Percentiles rank a stretch among this genome's conserved stretches.
These are phyloP conservation scores for Gossypium schwendimanii DNA, from an alignment of 441 rosid species.

Conservation along the genomic window DNA sequence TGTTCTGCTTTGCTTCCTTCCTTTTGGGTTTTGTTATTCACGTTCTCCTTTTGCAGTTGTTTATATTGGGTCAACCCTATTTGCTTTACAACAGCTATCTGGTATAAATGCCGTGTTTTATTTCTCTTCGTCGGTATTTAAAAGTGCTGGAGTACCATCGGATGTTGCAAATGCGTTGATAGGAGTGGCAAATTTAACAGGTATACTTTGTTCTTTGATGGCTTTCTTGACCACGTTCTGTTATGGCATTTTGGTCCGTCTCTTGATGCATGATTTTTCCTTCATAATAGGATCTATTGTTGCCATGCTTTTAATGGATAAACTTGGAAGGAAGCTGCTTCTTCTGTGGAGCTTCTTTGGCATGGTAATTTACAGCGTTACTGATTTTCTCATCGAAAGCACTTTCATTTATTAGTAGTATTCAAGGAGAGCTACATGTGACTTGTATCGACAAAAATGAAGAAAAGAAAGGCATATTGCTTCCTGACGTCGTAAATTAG, in stretches of 20 bases:
- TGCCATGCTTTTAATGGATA: slow-evolving; percentile 92
- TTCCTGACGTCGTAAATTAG: neutral
- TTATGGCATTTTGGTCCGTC: neutral
- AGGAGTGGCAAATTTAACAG: slow-evolving; percentile 69
- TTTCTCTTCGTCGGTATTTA: slow-evolving; percentile 95
- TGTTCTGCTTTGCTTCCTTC: slow-evolving; percentile 23
- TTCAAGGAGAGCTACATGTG: neutral
- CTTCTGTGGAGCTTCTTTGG: slow-evolving; percentile 86
- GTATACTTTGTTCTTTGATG: slow-evolving; percentile 24
- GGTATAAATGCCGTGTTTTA: slow-evolving; percentile 92
- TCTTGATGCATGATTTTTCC: slow-evolving; percentile 2
- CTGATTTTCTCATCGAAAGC: slow-evolving; percentile 7
- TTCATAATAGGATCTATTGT: slow-evolving; percentile 55
- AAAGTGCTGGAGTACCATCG: slow-evolving; percentile 84
- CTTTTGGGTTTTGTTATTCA: slow-evolving; percentile 56
- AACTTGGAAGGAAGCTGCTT: slow-evolving; percentile 77
- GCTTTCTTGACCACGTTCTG: neutral
- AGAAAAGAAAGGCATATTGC: neutral
- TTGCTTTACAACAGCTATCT: slow-evolving; percentile 99
- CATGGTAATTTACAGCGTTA: slow-evolving; percentile 51
- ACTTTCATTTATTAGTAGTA: neutral
- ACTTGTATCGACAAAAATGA: neutral
- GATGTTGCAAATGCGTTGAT: slow-evolving; percentile 62
- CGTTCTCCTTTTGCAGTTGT: slow-evolving; percentile 91
- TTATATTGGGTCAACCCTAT: slow-evolving; percentile 98